Base-by-base conservation (phyloP, 805 yeast species). In the Wickerhamiella kurtzmanii region DNA sequence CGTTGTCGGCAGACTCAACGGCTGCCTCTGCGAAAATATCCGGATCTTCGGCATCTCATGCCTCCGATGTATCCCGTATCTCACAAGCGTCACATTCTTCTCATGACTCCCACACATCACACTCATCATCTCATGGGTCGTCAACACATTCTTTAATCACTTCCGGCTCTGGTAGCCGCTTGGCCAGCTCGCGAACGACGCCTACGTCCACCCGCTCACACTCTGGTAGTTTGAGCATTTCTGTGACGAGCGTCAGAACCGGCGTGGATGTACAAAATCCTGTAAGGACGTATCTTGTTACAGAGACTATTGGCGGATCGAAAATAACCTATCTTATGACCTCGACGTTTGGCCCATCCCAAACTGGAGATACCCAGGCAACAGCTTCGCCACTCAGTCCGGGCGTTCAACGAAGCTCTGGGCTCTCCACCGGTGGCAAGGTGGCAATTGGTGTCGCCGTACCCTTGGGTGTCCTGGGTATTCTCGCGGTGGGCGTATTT, bases 361-460 rank as follows among this genome's bases (percentile, higher is more conserved):
- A 46, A 6, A 15, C 41, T 2, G n/a, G 35, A 2, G 13, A 39
- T 5, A 28, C 43, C 4, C 4, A 22, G 2, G 43, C 37, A 2
- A 44, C 28, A 11, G 17, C n/a, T 2, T 28, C 49, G 2, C 11
- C 22, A 6, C 22, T 20, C 11, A 17, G 25, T 17, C 15, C 36
- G 9, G 22, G 22, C 13, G 45, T 44, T 15, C 35, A 19, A 3
- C 17, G 35, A 2, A 9, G 17, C 11, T 22, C 43, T n/a, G 49
- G 54, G 2, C 43, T 51, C 15, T 40, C 42, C 35, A 51, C 52
- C 2, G 50, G 52, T 15, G 52, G 49, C 1, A 51, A 51, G 19
- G 46, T 49, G 4, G 54, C 54, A 3, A 37, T 51, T 13, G 54
- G 54, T 6, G 48, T 51, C 6, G 52, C 51, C 3, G 50, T 51